These are phyloP conservation scores for Monilinia vaccinii-corymbosi DNA, from an alignment of 2,329 filamentous ascomycete genomes.

Conservation along the genomic window DNA sequence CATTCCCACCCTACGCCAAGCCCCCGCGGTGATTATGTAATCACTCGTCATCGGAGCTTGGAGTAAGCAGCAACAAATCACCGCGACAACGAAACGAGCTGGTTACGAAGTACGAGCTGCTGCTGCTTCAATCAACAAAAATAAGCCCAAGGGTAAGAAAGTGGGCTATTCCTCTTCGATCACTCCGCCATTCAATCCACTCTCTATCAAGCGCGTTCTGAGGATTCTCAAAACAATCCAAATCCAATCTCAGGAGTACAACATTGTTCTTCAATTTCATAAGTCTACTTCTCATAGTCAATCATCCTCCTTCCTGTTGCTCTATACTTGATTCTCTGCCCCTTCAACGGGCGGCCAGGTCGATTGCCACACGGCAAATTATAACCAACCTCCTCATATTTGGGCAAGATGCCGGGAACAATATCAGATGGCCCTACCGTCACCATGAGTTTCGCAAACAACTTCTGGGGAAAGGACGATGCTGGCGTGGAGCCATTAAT, in stretches of 20 bases:
- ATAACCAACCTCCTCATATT: background rate
- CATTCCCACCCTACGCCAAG: background rate
- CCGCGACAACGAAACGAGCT: background rate
- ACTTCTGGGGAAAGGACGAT: conserved; percentile 99
- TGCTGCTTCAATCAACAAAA: conserved; percentile 4
- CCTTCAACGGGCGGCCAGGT: conserved; percentile 1
- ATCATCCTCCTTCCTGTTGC: too few relatives aligned
- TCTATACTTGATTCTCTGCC: background rate
- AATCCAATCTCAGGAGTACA: background rate
- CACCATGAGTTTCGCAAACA: conserved; percentile 66
- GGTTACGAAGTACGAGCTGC: too few relatives aligned
- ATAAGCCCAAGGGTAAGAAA: background rate
- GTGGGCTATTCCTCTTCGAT: background rate
- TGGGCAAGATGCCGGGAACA: conserved; percentile 26
- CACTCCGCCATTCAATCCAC: conserved; percentile 7
- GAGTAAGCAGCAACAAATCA: background rate
- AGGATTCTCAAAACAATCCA: background rate
- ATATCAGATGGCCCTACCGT: conserved; percentile 30
- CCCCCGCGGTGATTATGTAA: background rate
- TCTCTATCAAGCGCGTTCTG: background rate
- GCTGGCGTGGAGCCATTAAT: conserved; percentile 86
- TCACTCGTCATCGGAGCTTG: background rate
- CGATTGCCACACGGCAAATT: background rate
- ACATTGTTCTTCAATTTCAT: background rate
- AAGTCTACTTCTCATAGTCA: background rate